Evolutionary conservation across 352 stramenopile species (phyloP), one percentile per base, ranked within the genome.

Genomic region (Phytopythium cucurbitacearum): DNA sequence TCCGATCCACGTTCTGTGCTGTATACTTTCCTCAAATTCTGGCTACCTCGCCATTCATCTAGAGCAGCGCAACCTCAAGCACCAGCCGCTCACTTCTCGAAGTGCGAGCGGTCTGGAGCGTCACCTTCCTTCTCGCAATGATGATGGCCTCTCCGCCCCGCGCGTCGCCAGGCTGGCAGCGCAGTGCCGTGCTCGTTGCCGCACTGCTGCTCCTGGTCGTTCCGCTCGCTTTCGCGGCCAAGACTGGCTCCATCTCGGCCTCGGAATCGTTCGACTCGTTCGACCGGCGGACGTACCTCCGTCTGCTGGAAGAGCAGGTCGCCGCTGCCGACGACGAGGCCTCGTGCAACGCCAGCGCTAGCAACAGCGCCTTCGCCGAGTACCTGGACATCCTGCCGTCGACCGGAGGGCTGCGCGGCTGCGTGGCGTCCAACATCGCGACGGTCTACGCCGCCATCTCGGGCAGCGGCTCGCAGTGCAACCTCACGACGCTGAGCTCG

Each of bases 341-440:
- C 33, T 56, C 69, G 33, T 85, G 76, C 53, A 67, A 76, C 36
- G 62, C 61, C 36, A 67, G 59, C 37, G 71, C 73, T 37, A 62
- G 51, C 36, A 71, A 51, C 64, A 82, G 70, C 48, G 57, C 73
- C 3, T 62, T 84, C 50, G 66, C 71, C 33, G 51, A 56, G 12
- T 84, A 82, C 54, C 55, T 85, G 36, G 70, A 57, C 36, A 67
- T 53, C 2, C 42, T 87, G 41, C 76, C 76, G 8, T 49, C 60
- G n/a, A 68, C 72, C 6, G 73, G 54, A 3, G 73, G 73, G 10
- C 51, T 87, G 13, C 71, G 71, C 40, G 65, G 65, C 33, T 87
- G 76, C 59, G 53, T 77, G 33, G 70, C 73, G 36, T 68, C 52
- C 51, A 87, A 87, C 60, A 60, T 85, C 38, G 67, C 69, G 15